Percentiles rank a stretch among this genome's conserved stretches.
phyloP scores from a whole-genome alignment of 2,329 filamentous ascomycete species.

The Lojkania enalia region DNA sequence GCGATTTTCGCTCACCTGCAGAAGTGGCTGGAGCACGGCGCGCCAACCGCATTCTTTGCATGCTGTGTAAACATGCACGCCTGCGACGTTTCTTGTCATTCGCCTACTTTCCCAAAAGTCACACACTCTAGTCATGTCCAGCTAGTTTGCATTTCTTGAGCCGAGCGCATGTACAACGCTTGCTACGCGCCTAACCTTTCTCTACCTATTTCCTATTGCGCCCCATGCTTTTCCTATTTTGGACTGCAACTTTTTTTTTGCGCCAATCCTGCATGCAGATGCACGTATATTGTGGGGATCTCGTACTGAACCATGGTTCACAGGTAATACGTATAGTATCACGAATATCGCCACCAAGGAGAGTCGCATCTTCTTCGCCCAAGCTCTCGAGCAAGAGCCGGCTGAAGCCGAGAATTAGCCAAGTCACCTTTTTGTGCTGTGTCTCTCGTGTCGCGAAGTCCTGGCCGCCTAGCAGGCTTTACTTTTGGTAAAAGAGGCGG shows the following conservation, averaged over 20 bases:
- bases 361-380: slow-evolving; percentile 87
- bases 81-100: slow-evolving; percentile 22
- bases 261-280: background rate
- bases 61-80: slow-evolving; percentile 31
- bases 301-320: slow-evolving; percentile 15
- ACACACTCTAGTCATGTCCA: too few relatives aligned
- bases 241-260: background rate
- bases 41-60: slow-evolving; percentile 19
- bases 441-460: background rate
- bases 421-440: background rate
- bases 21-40: slow-evolving; percentile 24
- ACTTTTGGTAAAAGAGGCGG: slow-evolving; percentile 14
- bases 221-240: background rate
- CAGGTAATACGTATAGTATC: slow-evolving; percentile 94
- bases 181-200: too few relatives aligned
- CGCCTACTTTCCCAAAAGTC: slow-evolving; percentile 19
- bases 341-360: slow-evolving; percentile 73
- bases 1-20: too few relatives aligned
- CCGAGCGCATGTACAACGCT: too few relatives aligned
- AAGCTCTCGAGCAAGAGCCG: slow-evolving; percentile 66
- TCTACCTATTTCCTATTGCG: slow-evolving; percentile 1
- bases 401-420: slow-evolving; percentile 4
- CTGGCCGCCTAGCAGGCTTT: background rate
- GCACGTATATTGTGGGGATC: background rate
- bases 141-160: too few relatives aligned